Base-by-base conservation (phyloP, 2,329 filamentous ascomycete species). In the Ramularia endophylla region DNA sequence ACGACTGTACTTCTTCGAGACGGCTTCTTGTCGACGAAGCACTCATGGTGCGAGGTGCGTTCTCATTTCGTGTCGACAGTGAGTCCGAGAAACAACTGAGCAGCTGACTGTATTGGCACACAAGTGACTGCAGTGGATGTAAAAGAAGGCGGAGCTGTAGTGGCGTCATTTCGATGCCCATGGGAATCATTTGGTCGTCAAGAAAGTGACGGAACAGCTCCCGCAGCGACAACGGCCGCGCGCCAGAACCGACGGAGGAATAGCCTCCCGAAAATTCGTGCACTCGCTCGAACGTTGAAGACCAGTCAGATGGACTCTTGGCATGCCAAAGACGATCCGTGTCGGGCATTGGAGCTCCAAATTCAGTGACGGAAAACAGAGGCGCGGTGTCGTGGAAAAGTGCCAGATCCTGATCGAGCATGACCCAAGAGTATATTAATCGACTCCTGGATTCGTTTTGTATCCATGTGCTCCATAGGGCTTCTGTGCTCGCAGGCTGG, bases 361-460 rank as follows among this genome's bases (percentile, higher is more conserved):
- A 73, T 43, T 85, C 80, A 20, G 74, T 80, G 40, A 83, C 74
- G 11, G 79, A 75, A 41, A 86, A 74, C 22, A 83, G 65, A 0
- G 80, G 77, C 2, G 71, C 69, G 1, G 72, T 75, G 53, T 84
- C 80, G 50, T 82, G 73, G 63, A 83, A 83, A 7, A 84, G 65
- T 35, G 78, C 77, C 41, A 84, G 66, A 60, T 87, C 83, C 54
- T 85, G 81, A 56, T 87, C 83, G 17, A 83, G 73, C 75, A 84
- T 83, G 15, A 82, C 77, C 78, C 81, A 86, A 40, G 81, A 83
- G 63, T 86, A 85, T n/a, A 83, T 76, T 22, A 86, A 67, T 51
- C 81, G 82, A 54, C 44, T 83, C 49, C 75, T 72, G 36, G 74
- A 74, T 61, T 86, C 82, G 20, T 76, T 73, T 48, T 78, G 71